Percentiles rank a stretch among this genome's conserved stretches.
Conservation (phyloP, 23 red algal genomes). For the Gracilariopsis chorda region DNA sequence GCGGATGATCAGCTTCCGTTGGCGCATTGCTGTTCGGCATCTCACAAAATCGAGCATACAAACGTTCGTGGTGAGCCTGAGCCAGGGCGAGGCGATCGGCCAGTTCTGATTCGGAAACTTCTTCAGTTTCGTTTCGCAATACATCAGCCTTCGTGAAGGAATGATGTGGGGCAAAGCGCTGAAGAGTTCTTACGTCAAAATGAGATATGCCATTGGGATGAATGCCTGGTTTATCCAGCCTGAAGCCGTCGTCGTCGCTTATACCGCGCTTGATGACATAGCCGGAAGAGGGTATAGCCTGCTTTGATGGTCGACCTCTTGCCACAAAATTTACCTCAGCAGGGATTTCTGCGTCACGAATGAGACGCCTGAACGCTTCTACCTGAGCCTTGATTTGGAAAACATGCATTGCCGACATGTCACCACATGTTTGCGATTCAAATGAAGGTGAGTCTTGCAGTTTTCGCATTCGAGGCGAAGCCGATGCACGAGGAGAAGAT, state of each 20-base stretch:
- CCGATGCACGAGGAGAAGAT: neutral
- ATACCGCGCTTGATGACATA: constrained; percentile 32
- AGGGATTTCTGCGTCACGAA: constrained; percentile 31
- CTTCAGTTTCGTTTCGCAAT: neutral
- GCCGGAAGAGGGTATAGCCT: neutral
- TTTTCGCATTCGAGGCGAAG: neutral
- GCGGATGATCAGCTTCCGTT: neutral
- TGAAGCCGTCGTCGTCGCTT: neutral
- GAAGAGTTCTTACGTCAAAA: constrained; percentile 46
- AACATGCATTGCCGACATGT: constrained; percentile 4
- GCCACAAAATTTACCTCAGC: constrained; percentile 26
- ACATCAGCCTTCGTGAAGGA: constrained; percentile 36
- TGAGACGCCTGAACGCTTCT: constrained; percentile 33
- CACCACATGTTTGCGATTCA: neutral
- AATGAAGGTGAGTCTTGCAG: neutral
- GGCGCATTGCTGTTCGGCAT: neutral
- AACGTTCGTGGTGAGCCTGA: constrained; percentile 29
- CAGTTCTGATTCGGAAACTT: neutral
- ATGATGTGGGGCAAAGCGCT: constrained; percentile 9
- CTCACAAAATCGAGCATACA: constrained; percentile 31
- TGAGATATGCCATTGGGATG: constrained; percentile 8
- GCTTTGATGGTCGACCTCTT: neutral
- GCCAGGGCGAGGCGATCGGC: constrained; percentile 14
- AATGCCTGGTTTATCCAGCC: neutral
- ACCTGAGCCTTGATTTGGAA: constrained; percentile 52